A percentile compares a stretch with the other conserved stretches of the same genome.
These are phyloP conservation scores for Epichloe bromicola DNA, from an alignment of 2,329 filamentous ascomycete species.

Conservation along the genomic window DNA sequence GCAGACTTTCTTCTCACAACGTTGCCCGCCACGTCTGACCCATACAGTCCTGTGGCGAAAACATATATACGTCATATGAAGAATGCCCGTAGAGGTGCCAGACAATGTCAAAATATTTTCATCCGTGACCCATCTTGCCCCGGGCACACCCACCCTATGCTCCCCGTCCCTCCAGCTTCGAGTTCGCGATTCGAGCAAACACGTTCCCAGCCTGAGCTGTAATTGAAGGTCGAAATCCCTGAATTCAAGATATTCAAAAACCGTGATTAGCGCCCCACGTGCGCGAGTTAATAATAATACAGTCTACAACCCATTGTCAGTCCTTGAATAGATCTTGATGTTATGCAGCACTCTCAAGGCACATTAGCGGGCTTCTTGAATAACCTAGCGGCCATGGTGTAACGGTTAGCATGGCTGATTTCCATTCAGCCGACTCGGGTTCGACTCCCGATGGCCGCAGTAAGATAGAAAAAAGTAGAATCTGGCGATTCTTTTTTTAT, in stretches of 20 bases:
- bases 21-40: conserved; percentile 32
- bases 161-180: not conserved
- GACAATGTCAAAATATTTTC: conserved; percentile 50
- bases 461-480: too few species aligned
- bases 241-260: too few species aligned
- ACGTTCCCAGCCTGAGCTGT: too few species aligned
- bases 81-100: conserved; percentile 34
- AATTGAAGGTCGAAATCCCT: too few species aligned
- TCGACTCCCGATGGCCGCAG: conserved; percentile 11
- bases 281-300: too few species aligned
- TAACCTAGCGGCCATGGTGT: conserved; percentile 7
- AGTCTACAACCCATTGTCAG: too few species aligned
- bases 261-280: too few species aligned
- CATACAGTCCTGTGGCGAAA: conserved; percentile 27
- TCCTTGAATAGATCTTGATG: too few species aligned
- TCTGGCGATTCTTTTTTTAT: not conserved
- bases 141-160: conserved; percentile 40
- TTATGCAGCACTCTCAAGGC: too few species aligned
- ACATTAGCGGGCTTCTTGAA: accelerated
- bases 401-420: conserved; percentile 11
- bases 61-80: conserved; percentile 19
- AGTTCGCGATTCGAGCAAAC: too few species aligned
- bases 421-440: conserved; percentile 11
- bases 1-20: conserved; percentile 38
- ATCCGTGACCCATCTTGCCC: conserved; percentile 47